Evolutionary conservation across 805 yeast species (phyloP), one percentile per base, ranked within the genome.

Genomic region (Zygoascus ofunaensis): DNA sequence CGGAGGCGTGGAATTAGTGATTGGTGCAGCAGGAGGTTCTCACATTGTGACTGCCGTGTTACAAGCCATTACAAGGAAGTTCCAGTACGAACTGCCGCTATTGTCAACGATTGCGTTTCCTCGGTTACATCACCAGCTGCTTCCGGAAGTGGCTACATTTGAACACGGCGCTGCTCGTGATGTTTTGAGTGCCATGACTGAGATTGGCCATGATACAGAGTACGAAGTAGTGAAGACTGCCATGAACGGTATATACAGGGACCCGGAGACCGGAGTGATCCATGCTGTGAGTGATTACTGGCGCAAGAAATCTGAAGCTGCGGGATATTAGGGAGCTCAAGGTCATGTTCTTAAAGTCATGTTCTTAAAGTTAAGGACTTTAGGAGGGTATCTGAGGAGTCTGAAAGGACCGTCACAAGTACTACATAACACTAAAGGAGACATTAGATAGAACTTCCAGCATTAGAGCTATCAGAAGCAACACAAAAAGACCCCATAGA

Each of bases 1-100:
- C n/a, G 37, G 33, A 12, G 56, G 52, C 14, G 77, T 82, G 0
- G 87, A 81, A 52, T 58, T 84, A 21, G 75, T 82, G 4, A 72
- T 90, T 47, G 97, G 97, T 0, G 92, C 95, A 0, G 94, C 97
- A 1, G 98, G 98, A 7, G 97, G 97, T 0, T 81, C 92, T 4
- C 69, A 92, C 44, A 90, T 90, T 41, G 71, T 83, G 12, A 85
- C 95, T 0, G 76, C 94, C 1, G 77, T 90, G 3, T 73, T 90
- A 45, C 92, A 87, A 59, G 87, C 90, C 0, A 72, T 90, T 15
- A 71, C 84, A 1, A 66, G 96, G 43, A 65, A 69, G 2, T 78
- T 80, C 49, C 77, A 76, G 58, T 75, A 78, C 55, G 62, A 72
- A 1, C 58, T 77, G 65, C 70, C 79, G 1, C 58, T 87, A 3